These are phyloP conservation scores for Dactylellina drechsleri DNA, from an alignment of 2,329 filamentous ascomycete species.

Conservation along the genomic window DNA sequence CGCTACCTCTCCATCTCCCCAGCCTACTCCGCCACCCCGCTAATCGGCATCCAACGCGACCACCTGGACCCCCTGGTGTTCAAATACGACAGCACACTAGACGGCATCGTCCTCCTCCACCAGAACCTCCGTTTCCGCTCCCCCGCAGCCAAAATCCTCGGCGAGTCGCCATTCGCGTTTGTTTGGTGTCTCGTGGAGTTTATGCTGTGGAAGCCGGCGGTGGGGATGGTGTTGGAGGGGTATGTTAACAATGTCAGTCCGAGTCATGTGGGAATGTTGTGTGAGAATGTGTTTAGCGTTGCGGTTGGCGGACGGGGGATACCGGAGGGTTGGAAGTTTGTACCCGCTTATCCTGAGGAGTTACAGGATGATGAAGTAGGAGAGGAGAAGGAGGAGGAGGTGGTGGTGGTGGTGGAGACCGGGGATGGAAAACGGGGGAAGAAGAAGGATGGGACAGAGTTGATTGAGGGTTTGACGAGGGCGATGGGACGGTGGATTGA, in stretches of 20 bases:
- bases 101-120: slow-evolving; percentile 80
- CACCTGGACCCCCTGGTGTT: slow-evolving; percentile 79
- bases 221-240: slow-evolving; percentile 79
- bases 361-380: slow-evolving; percentile 54
- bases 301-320: slow-evolving; percentile 73
- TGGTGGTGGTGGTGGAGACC: slow-evolving; percentile 54
- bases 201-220: slow-evolving; percentile 79
- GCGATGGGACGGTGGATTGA: slow-evolving; percentile 80
- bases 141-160: slow-evolving; percentile 69
- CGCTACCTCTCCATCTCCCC: slow-evolving; percentile 81
- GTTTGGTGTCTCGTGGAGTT: slow-evolving; percentile 90
- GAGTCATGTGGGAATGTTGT: slow-evolving; percentile 86
- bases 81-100: slow-evolving; percentile 77
- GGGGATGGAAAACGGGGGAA: slow-evolving; percentile 55
- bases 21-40: slow-evolving; percentile 69
- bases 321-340: slow-evolving; percentile 82
- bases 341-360: slow-evolving; percentile 65
- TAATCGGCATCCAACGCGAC: slow-evolving; percentile 77
- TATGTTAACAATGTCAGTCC: slow-evolving; percentile 86
- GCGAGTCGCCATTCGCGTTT: slow-evolving; percentile 87
- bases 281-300: slow-evolving; percentile 91
- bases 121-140: slow-evolving; percentile 74
- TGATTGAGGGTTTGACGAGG: slow-evolving; percentile 59
- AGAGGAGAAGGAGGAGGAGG: slow-evolving; percentile 34
- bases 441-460: slow-evolving; percentile 56